A percentile compares a stretch with the other conserved stretches of the same genome.
phyloP scores from a whole-genome alignment of 2,329 filamentous ascomycete species.

The Samsoniella hepiali region DNA sequence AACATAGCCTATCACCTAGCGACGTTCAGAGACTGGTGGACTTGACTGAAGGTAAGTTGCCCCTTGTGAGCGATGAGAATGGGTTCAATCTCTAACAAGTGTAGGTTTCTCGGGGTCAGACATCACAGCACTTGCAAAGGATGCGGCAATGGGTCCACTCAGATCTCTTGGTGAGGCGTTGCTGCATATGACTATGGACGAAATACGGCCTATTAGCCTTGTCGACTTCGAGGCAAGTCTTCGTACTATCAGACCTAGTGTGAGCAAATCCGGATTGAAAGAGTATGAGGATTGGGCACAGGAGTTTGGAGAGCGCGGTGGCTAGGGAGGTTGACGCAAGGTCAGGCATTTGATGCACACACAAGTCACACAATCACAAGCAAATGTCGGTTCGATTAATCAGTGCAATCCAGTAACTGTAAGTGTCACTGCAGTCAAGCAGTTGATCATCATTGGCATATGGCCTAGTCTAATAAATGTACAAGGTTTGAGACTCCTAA shows the following conservation, averaged over 20 bases:
- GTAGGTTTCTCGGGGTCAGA: constrained; percentile 95
- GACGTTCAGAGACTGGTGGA: constrained; percentile 74
- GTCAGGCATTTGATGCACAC: too few species aligned
- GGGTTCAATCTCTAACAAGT: neutral
- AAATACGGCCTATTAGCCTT: constrained; percentile 83
- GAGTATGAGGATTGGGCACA: constrained; percentile 92
- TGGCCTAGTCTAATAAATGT: constrained; percentile 1
- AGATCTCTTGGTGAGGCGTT: constrained; percentile 86
- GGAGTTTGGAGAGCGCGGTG: constrained; percentile 89
- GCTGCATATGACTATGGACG: constrained; percentile 87
- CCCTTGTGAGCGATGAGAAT: neutral
- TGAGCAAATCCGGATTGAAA: constrained; percentile 78
- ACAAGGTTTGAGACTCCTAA: neutral
- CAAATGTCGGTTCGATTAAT: neutral
- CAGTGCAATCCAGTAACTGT: neutral
- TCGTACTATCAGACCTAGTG: constrained; percentile 80
- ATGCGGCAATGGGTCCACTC: constrained; percentile 95
- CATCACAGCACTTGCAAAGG: constrained; percentile 93
- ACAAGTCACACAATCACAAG: neutral
- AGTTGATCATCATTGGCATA: neutral
- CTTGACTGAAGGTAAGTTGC: constrained; percentile 72
- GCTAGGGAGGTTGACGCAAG: constrained; percentile 41
- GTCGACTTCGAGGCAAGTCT: constrained; percentile 83
- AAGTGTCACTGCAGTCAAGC: neutral
- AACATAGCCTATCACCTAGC: constrained; percentile 68